Base-by-base conservation (phyloP, 2,329 filamentous ascomycete genomes). In the Botrytis elliptica region DNA sequence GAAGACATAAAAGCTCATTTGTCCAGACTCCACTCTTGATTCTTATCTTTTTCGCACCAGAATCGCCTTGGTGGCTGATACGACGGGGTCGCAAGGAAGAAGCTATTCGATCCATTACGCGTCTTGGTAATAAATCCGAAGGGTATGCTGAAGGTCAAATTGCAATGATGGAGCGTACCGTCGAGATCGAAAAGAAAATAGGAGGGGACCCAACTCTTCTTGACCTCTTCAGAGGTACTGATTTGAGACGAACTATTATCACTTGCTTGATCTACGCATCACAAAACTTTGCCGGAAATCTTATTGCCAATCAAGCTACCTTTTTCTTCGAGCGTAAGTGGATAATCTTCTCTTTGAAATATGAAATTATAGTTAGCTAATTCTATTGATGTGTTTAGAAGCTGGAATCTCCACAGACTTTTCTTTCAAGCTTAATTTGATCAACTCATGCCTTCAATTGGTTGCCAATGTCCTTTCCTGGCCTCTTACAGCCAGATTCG, bases 391-490 rank as follows among this genome's bases (percentile, higher is more conserved):
- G 79, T n/a, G 36, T 74, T 67, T 80, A 90, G 88, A 91, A 85
- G 90, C 90, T 72, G 89, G 89, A 71, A 86, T 92, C 77, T 74
- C 74, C 1, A 81, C 80, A 6, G 82, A 90, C 77, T 85, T 83
- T 42, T 86, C 90, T 6, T 91, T 91, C 79, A 86, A 86, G 55
- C 84, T 91, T 25, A 88, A 88, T 81, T 86, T 92, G 42, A 91
- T 91, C 81, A 91, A 87, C 70, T 91, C 90, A 0, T 87, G 85
- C 67, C 88, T 92, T 3, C 88, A 90, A 79, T 84, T 82, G 81
- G 81, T 92, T 80, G 85, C 90, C 75, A 88, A 90, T 80, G 90
- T 90, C 86, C 83, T 90, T 60, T 92, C 89, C 74, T 92, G 90
- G 90, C 82, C 91, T 73, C 86, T 92, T 68, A 91, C 88, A 22